Evolutionary conservation across 1,139 yeast genomes (phyloP).

Genomic region (Sugiyamaella paludigena): DNA sequence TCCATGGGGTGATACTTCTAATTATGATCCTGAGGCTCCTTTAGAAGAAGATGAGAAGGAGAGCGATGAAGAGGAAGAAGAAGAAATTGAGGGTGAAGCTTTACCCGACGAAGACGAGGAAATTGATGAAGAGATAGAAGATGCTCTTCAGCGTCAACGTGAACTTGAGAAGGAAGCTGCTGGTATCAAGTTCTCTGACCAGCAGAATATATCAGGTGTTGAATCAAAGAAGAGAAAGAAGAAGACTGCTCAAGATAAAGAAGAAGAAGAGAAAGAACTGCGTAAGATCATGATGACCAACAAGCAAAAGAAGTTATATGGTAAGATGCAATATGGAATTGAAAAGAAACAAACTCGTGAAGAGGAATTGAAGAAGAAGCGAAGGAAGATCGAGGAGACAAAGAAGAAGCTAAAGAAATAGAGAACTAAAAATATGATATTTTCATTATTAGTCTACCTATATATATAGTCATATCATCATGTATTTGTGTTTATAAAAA

Average conservation of each 20-base stretch:
- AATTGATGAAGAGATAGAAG: conserved; percentile 40
- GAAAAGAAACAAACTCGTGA: conserved; percentile 80
- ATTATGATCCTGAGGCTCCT: conserved; percentile 75
- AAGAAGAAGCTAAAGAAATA: conserved; percentile 50
- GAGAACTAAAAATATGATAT: background rate
- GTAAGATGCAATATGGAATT: conserved; percentile 92
- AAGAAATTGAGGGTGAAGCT: conserved; percentile 40
- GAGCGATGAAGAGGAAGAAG: conserved; percentile 50
- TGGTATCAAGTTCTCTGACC: conserved; percentile 74
- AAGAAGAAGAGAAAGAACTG: conserved; percentile 80
- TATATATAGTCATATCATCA: background rate
- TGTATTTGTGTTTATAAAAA: background rate
- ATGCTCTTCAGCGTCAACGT: conserved; percentile 58
- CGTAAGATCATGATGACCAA: conserved; percentile 96
- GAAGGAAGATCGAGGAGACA: conserved; percentile 68
- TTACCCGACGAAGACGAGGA: conserved; percentile 48
- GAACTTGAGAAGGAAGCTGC: conserved; percentile 90
- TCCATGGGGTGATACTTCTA: conserved; percentile 91
- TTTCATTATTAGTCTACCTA: conserved; percentile 1
- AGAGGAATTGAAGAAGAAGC: conserved; percentile 72
- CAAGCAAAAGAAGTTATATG: conserved; percentile 90
- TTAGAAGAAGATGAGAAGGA: conserved; percentile 40
- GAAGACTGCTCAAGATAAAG: conserved; percentile 41
- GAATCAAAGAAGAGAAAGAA: conserved; percentile 36
- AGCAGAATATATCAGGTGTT: conserved; percentile 34